A percentile compares a stretch with the other conserved stretches of the same genome.
Evolutionary conservation across 2,329 filamentous ascomycete genomes (phyloP).

Genomic region (Stachybotrys chlorohalonatus): DNA sequence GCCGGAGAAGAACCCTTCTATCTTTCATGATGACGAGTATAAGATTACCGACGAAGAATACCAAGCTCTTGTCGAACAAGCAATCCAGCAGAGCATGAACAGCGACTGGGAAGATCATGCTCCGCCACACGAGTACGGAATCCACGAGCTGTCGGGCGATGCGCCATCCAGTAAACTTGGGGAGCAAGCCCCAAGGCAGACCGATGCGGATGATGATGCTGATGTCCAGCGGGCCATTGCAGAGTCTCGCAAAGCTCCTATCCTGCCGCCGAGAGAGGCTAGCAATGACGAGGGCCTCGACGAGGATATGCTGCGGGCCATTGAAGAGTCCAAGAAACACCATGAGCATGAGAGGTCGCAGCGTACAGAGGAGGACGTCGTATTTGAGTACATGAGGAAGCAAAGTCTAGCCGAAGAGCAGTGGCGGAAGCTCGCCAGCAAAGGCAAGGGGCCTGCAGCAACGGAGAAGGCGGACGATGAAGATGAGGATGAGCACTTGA

Average conservation of each 20-base stretch:
- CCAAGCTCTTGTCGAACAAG: conserved; percentile 45
- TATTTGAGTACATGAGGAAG: conserved; percentile 69
- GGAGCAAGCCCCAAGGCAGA: neutral
- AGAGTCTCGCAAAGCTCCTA: conserved; percentile 24
- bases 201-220: conserved; percentile 19
- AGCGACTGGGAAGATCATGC: neutral
- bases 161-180: neutral
- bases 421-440: conserved; percentile 24
- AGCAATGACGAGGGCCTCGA: conserved; percentile 24
- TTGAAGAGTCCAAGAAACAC: conserved; percentile 35
- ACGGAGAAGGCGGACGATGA: conserved; percentile 8
- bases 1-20: conserved; percentile 16
- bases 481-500: conserved; percentile 47
- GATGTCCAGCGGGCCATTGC: conserved; percentile 30
- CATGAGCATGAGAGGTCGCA: conserved; percentile 29
- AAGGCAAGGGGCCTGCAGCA: conserved; percentile 16
- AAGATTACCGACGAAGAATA: conserved; percentile 50
- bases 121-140: conserved; percentile 9
- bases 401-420: conserved; percentile 65
- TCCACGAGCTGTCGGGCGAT: conserved; percentile 5
- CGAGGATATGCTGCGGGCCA: conserved; percentile 32
- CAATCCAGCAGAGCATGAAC: conserved; percentile 42
- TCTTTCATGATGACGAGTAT: conserved; percentile 30
- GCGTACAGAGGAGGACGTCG: conserved; percentile 59
- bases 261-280: conserved; percentile 2